Base-by-base conservation (phyloP, 2,329 filamentous ascomycete species). In the Ophiostoma triangulosporum region DNA sequence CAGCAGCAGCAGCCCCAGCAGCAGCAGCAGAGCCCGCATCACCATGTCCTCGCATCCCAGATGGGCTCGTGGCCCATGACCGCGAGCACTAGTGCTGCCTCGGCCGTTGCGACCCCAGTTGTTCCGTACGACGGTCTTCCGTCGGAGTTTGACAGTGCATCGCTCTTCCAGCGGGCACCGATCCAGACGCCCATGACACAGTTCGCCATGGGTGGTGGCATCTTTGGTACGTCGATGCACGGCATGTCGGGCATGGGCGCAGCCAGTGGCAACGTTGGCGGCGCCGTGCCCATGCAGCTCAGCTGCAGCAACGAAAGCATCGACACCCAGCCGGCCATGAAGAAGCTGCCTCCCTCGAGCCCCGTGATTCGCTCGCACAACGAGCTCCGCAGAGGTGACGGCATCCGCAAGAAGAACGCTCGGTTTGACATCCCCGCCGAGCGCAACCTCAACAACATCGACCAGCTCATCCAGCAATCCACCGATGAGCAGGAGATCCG, bases 321-420 rank as follows among this genome's bases (percentile, higher is more conserved):
- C 60, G 54, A 55, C 36, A 33, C 36, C 33, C 49, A 52, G 51
- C 11, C 46, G 6, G 66, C 69, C 50, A 70, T 76, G 70, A 81
- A 81, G 69, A 74, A 78, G 61, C 81, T 85, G 74, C 75, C 71
- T 32, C 77, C 81, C 40, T 78, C 78, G 65, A 90, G 80, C 68
- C 80, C 86, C 27, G 74, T 78, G 53, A 78, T 84, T 68, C 80
- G 81, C 64, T 85, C 78, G 61, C 85, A 86, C 71, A 88, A 89
- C 57, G 84, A 90, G 54, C 73, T 87, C 67, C 77, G 81, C 57
- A 79, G 87, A 61, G 82, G 88, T 54, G 89, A 94, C 62, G 88
- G 93, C 57, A 94, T 97, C 68, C 81, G 93, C 64, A 98, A 98
- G 82, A 97, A 97, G 84, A 98, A 97, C 65, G 89, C 90, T 60